These are phyloP conservation scores for Eudorina sp. DNA, from an alignment of 139 green algal species.

Conservation along the genomic window DNA sequence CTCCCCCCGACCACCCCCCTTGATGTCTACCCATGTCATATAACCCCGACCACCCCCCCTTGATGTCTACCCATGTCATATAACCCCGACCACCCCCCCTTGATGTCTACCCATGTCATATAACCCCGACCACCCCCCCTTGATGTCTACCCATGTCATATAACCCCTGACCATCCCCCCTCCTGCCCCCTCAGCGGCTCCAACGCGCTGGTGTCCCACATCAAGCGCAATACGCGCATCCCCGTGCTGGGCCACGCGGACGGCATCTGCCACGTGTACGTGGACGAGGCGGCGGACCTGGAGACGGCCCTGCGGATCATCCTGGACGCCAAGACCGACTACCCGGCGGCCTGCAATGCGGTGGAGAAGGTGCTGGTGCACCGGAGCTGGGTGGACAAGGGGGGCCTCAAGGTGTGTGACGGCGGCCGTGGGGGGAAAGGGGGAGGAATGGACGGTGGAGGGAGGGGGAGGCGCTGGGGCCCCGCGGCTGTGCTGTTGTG, in stretches of 20 bases:
- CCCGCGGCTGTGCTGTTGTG: background rate
- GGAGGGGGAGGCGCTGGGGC: background rate
- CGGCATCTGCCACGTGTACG: slow-evolving; percentile 97
- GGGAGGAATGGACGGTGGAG: background rate
- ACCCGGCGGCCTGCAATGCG: slow-evolving; percentile 98
- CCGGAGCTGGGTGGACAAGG: slow-evolving; percentile 46
- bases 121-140: too few species aligned
- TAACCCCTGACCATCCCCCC: background rate
- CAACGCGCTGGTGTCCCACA: slow-evolving; percentile 82
- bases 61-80: too few species aligned
- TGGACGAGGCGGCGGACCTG: slow-evolving; percentile 85
- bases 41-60: too few species aligned
- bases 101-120: too few species aligned
- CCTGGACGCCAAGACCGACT: slow-evolving; percentile 82
- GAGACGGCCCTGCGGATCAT: slow-evolving; percentile 65
- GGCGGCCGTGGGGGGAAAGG: background rate
- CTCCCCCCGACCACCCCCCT: too few species aligned
- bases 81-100: too few species aligned
- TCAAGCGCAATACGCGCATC: slow-evolving; percentile 94
- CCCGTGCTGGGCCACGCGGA: slow-evolving; percentile 98
- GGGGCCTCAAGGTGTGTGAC: slow-evolving; percentile 14
- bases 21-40: too few species aligned
- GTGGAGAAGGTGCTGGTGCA: slow-evolving; percentile 88
- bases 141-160: too few species aligned
- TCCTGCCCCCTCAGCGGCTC: slow-evolving; percentile 71